Percentiles rank a stretch among this genome's conserved stretches.
Conservation (phyloP, 495 filamentous ascomycete genomes). For the Astrothelium macrocarpum region DNA sequence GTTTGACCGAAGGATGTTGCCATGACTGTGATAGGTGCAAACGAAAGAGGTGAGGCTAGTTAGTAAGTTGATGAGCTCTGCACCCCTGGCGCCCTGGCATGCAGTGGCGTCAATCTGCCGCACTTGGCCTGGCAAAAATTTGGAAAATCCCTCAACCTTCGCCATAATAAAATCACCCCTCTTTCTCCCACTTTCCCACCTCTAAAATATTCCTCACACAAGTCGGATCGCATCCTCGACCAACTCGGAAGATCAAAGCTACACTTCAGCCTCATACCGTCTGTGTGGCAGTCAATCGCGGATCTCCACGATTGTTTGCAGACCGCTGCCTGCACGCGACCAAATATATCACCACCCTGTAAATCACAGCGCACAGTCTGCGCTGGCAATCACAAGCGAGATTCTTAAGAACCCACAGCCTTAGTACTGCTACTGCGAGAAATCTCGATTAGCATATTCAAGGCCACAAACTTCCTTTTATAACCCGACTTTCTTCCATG, state of each 20-base stretch:
- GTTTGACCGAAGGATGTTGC: no score
- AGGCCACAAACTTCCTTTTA: constrained; percentile 8
- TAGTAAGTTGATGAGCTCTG: neutral
- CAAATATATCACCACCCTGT: neutral
- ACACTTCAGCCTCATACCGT: neutral
- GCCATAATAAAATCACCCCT: neutral
- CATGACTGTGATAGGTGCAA: neutral
- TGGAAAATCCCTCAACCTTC: neutral
- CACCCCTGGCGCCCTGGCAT: neutral
- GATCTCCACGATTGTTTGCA: neutral
- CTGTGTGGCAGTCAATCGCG: neutral
- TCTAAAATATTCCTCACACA: neutral
- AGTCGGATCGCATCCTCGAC: neutral
- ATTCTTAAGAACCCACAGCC: neutral
- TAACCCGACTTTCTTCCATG: constrained; percentile 55
- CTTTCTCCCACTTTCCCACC: neutral
- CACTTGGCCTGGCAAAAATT: neutral
- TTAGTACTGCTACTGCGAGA: neutral
- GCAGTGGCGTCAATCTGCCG: neutral
- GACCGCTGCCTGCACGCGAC: constrained; percentile 3
- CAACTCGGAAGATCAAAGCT: neutral
- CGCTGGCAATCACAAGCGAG: neutral
- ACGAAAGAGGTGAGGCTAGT: no score
- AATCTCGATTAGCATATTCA: neutral
- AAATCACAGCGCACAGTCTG: neutral